Base-by-base conservation (phyloP, 1,139 yeast species). In the Yamadazyma siamensis region DNA sequence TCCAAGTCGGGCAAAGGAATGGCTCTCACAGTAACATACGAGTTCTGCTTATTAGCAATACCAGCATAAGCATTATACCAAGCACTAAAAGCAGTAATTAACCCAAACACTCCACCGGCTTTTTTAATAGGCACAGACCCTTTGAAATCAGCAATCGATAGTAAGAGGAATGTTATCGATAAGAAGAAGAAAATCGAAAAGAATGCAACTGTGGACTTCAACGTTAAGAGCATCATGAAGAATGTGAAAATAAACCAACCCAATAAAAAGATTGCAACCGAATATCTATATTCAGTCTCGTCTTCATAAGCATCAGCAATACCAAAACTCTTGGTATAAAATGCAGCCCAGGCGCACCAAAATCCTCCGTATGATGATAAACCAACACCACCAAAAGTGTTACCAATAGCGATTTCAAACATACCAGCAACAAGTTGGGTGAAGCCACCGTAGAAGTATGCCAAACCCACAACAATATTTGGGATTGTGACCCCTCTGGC, bases 31-130 rank as follows among this genome's bases (percentile, higher is more conserved):
- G 72, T 61, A 34, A 85, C 36, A 57, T 82, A 85, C 22, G 86
- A 66, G 61, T 82, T 87, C 56, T 75, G 83, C 47, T 59, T 61
- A 43, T 73, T 83, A 30, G 94, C 85, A 33, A 87, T 57, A 77
- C 95, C 95, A n/a, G 95, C 94, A 47, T 76, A 84, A 5, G 95
- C 95, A 54, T 85, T 84, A 54, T 86, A 87, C 89, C 91, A 87
- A 10, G 94, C 94, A 32, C 76, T 55, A 46, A 83, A 75, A 2
- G 95, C 85, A 23, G 89, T 79, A 21, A 86, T 55, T n/a, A 87
- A 52, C 24, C 95, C 96, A 38, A 83, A 61, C 18, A 80, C 80
- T 43, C 96, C 96, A 24, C 79, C 95, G 13, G 91, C 94, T 48
- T 66, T 77, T 38, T 71, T 68, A 58, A 43, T 53, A 3, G 51